A percentile compares a stretch with the other conserved stretches of the same genome.
These are phyloP conservation scores for Phascolomyces articulosus DNA, from an alignment of 371 early-diverging fungal species.

Conservation along the genomic window DNA sequence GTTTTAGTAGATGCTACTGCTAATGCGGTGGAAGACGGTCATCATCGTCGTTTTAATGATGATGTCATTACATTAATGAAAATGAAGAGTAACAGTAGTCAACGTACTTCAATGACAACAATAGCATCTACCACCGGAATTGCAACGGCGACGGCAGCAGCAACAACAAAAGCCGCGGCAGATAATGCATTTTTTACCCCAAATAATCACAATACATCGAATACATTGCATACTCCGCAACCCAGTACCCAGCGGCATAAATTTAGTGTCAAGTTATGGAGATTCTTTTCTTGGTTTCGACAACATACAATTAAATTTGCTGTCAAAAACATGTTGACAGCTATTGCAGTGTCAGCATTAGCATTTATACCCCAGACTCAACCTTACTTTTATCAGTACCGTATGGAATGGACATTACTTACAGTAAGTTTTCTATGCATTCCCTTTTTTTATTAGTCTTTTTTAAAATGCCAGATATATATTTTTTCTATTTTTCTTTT, in stretches of 20 bases:
- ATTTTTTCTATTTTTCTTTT: background rate
- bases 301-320: constrained; percentile 73
- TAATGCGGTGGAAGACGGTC: background rate
- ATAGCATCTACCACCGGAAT: background rate
- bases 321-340: constrained; percentile 66
- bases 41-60: too few species aligned
- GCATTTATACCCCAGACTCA: constrained; percentile 70
- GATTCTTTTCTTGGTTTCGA: constrained; percentile 62
- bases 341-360: constrained; percentile 63
- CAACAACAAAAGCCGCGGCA: background rate
- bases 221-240: constrained; percentile 68
- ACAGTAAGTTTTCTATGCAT: constrained; percentile 44
- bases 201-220: constrained; percentile 54
- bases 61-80: background rate
- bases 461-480: too few species aligned
- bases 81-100: background rate
- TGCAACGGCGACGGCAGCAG: background rate
- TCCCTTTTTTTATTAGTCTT: background rate
- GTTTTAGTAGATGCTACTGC: constrained; percentile 20
- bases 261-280: constrained; percentile 60
- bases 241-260: constrained; percentile 55
- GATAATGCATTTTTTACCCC: constrained; percentile 27
- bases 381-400: constrained; percentile 59
- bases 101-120: too few species aligned
- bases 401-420: constrained; percentile 81